Percentiles rank a stretch among this genome's conserved stretches.
Evolutionary conservation across 73 alveolate species (phyloP).

Genomic region (Symbiodinium pilosum): DNA sequence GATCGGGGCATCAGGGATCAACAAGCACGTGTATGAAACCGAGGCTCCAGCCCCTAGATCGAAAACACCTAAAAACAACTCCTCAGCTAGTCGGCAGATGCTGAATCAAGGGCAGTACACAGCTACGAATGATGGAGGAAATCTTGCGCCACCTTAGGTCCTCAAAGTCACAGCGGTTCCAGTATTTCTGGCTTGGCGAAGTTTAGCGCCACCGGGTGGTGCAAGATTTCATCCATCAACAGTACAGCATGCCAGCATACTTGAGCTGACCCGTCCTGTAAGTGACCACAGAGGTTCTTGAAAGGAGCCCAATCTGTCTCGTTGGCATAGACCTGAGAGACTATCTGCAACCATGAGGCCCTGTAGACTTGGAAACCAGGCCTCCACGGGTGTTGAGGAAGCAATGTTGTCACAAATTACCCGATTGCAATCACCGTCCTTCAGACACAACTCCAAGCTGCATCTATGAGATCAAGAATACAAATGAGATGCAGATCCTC

Average conservation of each 20-base stretch:
- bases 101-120: not conserved
- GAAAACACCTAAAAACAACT: constrained; percentile 49
- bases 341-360: no score
- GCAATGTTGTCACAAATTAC: constrained; percentile 88
- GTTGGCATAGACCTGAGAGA: constrained; percentile 48
- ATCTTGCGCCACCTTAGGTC: no score
- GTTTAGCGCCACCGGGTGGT: no score
- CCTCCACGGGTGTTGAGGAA: constrained; percentile 85
- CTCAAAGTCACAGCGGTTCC: no score
- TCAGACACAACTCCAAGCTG: no score
- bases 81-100: not conserved
- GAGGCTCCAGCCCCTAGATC: constrained; percentile 49
- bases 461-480: not conserved
- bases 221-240: no score
- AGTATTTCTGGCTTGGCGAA: not conserved
- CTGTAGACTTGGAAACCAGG: not conserved
- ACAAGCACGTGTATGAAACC: not conserved
- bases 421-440: constrained; percentile 88
- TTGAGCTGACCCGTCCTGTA: not conserved
- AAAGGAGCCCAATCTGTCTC: constrained; percentile 92
- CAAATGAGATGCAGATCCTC: constrained; percentile 4
- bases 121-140: no score
- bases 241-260: no score
- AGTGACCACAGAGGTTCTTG: constrained; percentile 70
- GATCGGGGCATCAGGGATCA: no score